Evolutionary conservation across 148 eudicot species (phyloP).

Genomic region (Fagopyrum esculentum): DNA sequence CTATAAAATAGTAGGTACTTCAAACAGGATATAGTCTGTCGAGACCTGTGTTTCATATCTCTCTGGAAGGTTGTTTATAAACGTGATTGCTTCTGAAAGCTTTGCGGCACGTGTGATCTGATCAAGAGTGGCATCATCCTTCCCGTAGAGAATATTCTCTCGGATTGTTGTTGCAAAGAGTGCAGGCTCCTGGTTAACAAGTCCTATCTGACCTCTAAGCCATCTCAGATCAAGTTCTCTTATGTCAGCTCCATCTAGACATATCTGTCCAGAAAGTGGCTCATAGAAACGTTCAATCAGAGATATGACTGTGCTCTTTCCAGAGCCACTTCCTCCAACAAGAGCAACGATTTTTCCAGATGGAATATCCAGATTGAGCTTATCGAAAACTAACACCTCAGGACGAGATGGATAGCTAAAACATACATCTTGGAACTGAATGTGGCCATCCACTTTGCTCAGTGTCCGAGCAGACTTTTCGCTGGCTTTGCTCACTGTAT

Average conservation of each 20-base stretch:
- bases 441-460: constrained; percentile 73
- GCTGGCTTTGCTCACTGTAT: constrained; percentile 40
- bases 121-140: constrained; percentile 78
- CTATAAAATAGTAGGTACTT: background rate
- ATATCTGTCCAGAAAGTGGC: constrained; percentile 65
- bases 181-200: constrained; percentile 97
- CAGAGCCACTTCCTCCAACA: constrained; percentile 97
- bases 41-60: constrained; percentile 93
- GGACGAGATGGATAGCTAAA: constrained; percentile 96
- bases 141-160: constrained; percentile 92
- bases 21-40: background rate
- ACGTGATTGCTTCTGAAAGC: constrained; percentile 83
- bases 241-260: constrained; percentile 66
- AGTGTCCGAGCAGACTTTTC: constrained; percentile 41
- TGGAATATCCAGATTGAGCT: constrained; percentile 65
- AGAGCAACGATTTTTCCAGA: constrained; percentile 94
- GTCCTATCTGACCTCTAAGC: constrained; percentile 81
- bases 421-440: constrained; percentile 62
- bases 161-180: constrained; percentile 88
- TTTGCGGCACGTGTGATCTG: constrained; percentile 89
- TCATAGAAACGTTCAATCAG: constrained; percentile 95
- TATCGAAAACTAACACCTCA: constrained; percentile 70
- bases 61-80: constrained; percentile 89
- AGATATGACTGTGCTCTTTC: constrained; percentile 93
- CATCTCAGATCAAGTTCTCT: constrained; percentile 72